A percentile compares a stretch with the other conserved stretches of the same genome.
Evolutionary conservation across 2,329 filamentous ascomycete species (phyloP).

Genomic region (Fusarium secorum): DNA sequence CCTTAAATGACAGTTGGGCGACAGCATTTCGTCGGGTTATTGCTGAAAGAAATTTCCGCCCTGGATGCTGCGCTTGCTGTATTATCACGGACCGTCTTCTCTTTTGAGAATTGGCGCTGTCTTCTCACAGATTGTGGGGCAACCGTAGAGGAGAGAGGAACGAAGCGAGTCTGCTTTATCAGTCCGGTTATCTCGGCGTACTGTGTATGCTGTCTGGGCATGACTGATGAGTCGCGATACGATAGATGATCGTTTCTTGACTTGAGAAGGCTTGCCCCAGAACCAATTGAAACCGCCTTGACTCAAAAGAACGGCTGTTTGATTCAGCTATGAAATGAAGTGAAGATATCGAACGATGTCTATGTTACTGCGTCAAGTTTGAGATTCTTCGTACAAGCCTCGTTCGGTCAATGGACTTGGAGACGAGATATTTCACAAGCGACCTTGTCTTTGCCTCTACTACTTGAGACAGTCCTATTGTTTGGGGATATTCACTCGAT

Average conservation of each 20-base stretch:
- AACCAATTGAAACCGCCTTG: constrained; percentile 31
- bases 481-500: neutral
- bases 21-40: constrained; percentile 34
- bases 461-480: neutral
- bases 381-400: neutral
- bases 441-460: neutral
- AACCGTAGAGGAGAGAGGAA: constrained; percentile 4
- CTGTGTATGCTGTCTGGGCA: neutral
- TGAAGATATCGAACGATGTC: constrained; percentile 11
- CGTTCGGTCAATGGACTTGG: neutral
- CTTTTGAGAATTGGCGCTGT: constrained; percentile 3
- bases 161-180: constrained; percentile 16
- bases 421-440: neutral
- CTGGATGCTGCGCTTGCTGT: constrained; percentile 20
- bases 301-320: constrained; percentile 24
- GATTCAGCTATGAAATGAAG: constrained; percentile 9
- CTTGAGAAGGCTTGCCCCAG: constrained; percentile 21
- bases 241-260: constrained; percentile 11
- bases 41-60: constrained; percentile 37
- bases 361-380: neutral
- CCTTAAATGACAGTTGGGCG: constrained; percentile 39
- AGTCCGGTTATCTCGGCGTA: constrained; percentile 4
- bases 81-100: constrained; percentile 8
- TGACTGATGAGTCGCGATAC: constrained; percentile 4
- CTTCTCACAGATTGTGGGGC: constrained; percentile 14